phyloP scores from a whole-genome alignment of 345 rosid species.

The Eucalyptus cloeziana region DNA sequence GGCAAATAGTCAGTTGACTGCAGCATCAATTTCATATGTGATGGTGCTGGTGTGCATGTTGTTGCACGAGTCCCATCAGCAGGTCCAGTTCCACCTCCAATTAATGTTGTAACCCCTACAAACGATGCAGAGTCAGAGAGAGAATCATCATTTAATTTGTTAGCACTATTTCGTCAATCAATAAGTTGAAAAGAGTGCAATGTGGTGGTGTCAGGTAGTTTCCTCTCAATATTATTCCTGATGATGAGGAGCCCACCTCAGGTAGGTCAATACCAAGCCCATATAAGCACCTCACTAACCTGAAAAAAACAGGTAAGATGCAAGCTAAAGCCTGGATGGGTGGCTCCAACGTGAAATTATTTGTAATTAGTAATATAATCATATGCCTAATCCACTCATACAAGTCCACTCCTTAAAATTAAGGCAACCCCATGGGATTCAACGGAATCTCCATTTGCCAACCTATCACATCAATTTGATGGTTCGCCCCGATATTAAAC shows the following conservation, averaged over 20 bases:
- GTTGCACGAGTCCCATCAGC: constrained; percentile 96
- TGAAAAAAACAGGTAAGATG: background rate
- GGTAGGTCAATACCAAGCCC: background rate
- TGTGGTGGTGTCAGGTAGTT: background rate
- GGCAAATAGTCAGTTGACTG: constrained; percentile 93
- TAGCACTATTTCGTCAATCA: background rate
- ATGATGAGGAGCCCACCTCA: background rate
- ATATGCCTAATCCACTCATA: background rate
- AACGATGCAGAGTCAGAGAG: background rate
- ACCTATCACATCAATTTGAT: background rate
- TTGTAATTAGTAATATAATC: background rate
- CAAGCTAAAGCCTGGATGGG: background rate
- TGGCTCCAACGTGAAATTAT: background rate
- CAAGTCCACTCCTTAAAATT: background rate
- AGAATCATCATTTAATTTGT: background rate
- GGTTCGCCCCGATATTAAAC: background rate
- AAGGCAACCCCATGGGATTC: background rate
- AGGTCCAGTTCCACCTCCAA: constrained; percentile 99
- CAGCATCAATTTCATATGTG: constrained; percentile 86
- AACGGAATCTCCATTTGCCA: background rate
- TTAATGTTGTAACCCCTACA: constrained; percentile 81
- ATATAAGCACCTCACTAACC: background rate
- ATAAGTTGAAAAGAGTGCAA: background rate
- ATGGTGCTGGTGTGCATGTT: constrained; percentile 85
- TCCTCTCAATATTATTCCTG: background rate